phyloP scores from a whole-genome alignment of 2,329 filamentous ascomycete genomes.

The Fusarium mangiferae region DNA sequence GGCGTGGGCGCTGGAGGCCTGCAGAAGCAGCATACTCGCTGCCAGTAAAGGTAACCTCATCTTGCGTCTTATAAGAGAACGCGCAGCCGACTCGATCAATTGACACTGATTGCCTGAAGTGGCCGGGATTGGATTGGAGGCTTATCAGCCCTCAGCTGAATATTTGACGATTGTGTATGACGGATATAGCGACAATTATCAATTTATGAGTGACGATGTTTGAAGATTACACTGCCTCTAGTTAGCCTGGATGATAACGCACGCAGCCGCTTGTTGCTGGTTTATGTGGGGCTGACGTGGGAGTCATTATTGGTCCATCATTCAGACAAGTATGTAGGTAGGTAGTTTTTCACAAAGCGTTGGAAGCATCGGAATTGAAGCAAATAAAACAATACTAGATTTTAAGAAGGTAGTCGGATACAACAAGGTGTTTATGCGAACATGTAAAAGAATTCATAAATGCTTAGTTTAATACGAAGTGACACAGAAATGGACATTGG shows the following conservation, averaged over 20 bases:
- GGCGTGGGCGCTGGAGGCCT: conserved; percentile 42
- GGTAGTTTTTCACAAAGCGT: not conserved
- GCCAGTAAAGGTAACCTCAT: conserved; percentile 44
- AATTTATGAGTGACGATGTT: conserved; percentile 16
- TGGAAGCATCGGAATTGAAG: not conserved
- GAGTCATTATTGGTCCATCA: not conserved
- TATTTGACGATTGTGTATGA: conserved; percentile 18
- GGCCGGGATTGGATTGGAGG: not conserved
- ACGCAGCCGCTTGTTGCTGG: not conserved
- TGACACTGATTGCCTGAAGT: not conserved
- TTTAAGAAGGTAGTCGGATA: not conserved
- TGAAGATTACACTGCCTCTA: conserved; percentile 1
- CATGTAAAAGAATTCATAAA: not conserved
- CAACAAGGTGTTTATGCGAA: not conserved
- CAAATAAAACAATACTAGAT: not conserved
- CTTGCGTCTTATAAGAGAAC: not conserved
- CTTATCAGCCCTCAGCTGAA: conserved; percentile 6
- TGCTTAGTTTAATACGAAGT: not conserved
- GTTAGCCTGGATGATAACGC: not conserved
- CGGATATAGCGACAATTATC: conserved; percentile 30
- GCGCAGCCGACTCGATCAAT: conserved; percentile 10
- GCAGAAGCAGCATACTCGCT: conserved; percentile 41
- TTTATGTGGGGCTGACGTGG: conserved; percentile 6
- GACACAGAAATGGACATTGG: not conserved
- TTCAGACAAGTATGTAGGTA: not conserved